These are phyloP conservation scores for Lasiodiplodia sp. DNA, from an alignment of 2,329 filamentous ascomycete genomes.

Conservation along the genomic window DNA sequence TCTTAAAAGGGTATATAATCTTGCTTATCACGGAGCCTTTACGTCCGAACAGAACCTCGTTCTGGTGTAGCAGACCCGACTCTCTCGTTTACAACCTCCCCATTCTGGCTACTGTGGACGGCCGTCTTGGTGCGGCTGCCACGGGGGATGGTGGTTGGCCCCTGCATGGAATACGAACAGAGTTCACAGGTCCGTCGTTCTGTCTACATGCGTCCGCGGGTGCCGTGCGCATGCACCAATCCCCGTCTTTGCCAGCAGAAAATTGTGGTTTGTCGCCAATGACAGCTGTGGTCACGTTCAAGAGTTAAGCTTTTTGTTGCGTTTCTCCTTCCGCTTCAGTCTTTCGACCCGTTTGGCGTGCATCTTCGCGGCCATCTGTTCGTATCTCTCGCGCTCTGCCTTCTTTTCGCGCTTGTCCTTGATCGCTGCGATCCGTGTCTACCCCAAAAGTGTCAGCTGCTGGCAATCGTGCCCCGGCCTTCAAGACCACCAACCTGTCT, in stretches of 20 bases:
- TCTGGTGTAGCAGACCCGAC: background rate
- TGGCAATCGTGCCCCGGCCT: no score
- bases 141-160: background rate
- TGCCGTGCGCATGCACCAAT: background rate
- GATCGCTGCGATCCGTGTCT: constrained; percentile 80
- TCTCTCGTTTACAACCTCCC: constrained; percentile 12
- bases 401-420: constrained; percentile 87
- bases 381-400: constrained; percentile 91
- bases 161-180: background rate
- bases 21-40: background rate
- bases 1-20: constrained; percentile 17
- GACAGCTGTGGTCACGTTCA: constrained; percentile 37
- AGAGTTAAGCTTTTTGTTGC: constrained; percentile 76
- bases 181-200: background rate
- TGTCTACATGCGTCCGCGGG: background rate
- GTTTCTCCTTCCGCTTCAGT: constrained; percentile 93
- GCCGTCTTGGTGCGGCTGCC: background rate
- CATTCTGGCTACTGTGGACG: background rate
- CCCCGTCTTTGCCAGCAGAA: background rate
- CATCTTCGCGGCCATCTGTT: constrained; percentile 97
- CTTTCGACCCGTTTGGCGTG: constrained; percentile 93
- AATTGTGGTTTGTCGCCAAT: background rate
- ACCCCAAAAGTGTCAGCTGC: constrained; percentile 29
- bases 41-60: background rate
- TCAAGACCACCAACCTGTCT: constrained; percentile 70